Percentiles rank a stretch among this genome's conserved stretches.
Conservation (phyloP, 345 rosid species). For the Nephelium lappaceum region DNA sequence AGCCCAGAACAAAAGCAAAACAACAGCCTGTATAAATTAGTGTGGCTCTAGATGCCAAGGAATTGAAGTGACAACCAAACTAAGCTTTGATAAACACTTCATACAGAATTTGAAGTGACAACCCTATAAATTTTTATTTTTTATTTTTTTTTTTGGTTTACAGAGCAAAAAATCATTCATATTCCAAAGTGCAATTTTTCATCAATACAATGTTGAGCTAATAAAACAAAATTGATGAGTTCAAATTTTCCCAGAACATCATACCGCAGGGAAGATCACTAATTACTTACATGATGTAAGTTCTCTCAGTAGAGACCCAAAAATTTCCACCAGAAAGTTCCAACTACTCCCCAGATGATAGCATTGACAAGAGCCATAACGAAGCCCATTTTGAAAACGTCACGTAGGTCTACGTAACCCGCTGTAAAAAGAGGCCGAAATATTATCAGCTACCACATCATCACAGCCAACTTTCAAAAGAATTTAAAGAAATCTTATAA, state of each 20-base stretch:
- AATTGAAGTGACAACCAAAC: too few relatives aligned
- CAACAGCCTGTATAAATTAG: too few relatives aligned
- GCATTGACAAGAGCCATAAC: constrained; percentile 75
- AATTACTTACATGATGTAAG: constrained; percentile 25
- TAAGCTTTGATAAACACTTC: background rate
- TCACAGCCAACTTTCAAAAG: background rate
- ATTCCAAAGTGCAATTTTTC: background rate
- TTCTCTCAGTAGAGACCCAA: constrained; percentile 78
- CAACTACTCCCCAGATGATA: constrained; percentile 80
- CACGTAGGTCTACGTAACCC: constrained; percentile 87
- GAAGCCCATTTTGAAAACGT: constrained; percentile 84
- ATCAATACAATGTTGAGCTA: background rate
- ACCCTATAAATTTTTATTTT: background rate
- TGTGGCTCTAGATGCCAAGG: too few relatives aligned
- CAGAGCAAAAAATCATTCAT: background rate
- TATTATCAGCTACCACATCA: constrained; percentile 11
- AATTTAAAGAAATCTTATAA: too few relatives aligned
- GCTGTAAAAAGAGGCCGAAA: constrained; percentile 49
- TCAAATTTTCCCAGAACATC: constrained; percentile 19
- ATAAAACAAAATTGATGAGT: constrained; percentile 19
- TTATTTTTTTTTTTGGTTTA: background rate
- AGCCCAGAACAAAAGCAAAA: too few relatives aligned
- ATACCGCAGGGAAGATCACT: constrained; percentile 14
- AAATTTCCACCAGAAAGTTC: constrained; percentile 95
- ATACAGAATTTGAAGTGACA: background rate